Conservation (phyloP, 2,329 filamentous ascomycete species). For the Pseudogymnoascus verrucosus region DNA sequence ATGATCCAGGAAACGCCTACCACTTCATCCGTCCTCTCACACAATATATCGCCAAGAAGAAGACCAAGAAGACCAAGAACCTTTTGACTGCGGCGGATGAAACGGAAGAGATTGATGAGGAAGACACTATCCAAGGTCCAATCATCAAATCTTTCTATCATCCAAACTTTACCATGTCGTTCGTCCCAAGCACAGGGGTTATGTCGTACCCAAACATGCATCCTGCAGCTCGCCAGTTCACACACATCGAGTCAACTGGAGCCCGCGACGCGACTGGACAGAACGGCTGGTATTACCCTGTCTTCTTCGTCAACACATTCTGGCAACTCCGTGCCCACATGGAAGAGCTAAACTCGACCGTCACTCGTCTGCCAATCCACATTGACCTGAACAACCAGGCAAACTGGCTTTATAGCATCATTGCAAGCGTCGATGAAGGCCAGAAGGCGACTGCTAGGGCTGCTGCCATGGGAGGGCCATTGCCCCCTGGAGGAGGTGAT, state of each 20-base stretch:
- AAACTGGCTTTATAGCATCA: conserved; percentile 83
- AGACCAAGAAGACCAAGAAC: conserved; percentile 78
- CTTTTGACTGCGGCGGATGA: conserved; percentile 53
- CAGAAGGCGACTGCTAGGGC: conserved; percentile 75
- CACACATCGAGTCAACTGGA: conserved; percentile 70
- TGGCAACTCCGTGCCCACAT: conserved; percentile 93
- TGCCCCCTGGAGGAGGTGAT: conserved; percentile 70
- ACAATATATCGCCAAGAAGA: conserved; percentile 87
- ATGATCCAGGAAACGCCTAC: conserved; percentile 68
- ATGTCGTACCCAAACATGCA: conserved; percentile 59
- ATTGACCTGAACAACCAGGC: conserved; percentile 75
- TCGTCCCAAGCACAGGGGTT: conserved; percentile 72
- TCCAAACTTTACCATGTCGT: conserved; percentile 82
- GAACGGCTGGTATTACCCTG: conserved; percentile 89
- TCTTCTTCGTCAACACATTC: conserved; percentile 90
- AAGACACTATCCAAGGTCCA: conserved; percentile 50
- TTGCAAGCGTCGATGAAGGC: conserved; percentile 78
- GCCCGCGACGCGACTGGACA: conserved; percentile 76
- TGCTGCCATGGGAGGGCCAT: conserved; percentile 49
- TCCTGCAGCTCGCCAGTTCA: conserved; percentile 67
- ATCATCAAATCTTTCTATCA: conserved; percentile 83
- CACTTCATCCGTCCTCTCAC: conserved; percentile 81
- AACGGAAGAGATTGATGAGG: conserved; percentile 41
- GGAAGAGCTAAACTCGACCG: conserved; percentile 84
- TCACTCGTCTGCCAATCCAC: conserved; percentile 71